Base-by-base conservation (phyloP, 352 stramenopile species). In the Phytophthora crassamura region DNA sequence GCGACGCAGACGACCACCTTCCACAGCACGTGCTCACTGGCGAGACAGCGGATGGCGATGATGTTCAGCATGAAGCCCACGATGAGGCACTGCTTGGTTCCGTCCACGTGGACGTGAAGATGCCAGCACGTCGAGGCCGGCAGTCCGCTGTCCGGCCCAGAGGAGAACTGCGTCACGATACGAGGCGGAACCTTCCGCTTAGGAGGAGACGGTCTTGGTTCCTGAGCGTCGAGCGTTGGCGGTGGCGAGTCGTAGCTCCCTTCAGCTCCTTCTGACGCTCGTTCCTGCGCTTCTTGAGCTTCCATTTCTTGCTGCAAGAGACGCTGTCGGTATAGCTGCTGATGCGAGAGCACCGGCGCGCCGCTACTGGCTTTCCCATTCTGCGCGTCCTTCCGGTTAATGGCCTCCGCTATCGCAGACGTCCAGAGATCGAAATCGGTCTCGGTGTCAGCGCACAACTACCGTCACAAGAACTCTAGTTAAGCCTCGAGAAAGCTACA, bases 391-490 rank as follows among this genome's bases (percentile, higher is more conserved):
- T 95, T 95, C 16, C 83, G 74, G 36, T 95, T 93, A 55, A 95
- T 89, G 5, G 74, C 74, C 40, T 89, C 77, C 0, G 87, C 78
- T 40, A 95, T 93, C 20, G 87, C 83, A 47, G 77, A 77, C 2
- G 85, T 93, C 87, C 87, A 95, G 3, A 81, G 74, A 63, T 93
- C 76, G 69, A 92, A 95, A 49, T 95, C 85, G 7, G 74, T 71
- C 45, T 93, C 82, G 5, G 77, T 88, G 20, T 93, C 83, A 0
- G 87, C 87, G 40, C 85, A 95, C 4, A 93, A 64, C 79, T 89
- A 38, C 14, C 20, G 46, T 57, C 42, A 59, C 41, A 72, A 40
- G n/a, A n/a, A n/a, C n/a, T n/a, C n/a, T n/a, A n/a, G n/a, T n/a
- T n/a, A n/a, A n/a, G n/a, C n/a, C n/a, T n/a, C n/a, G n/a, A n/a